These are phyloP conservation scores for Lipomyces sp. DNA, from an alignment of 805 yeast genomes.

Conservation along the genomic window DNA sequence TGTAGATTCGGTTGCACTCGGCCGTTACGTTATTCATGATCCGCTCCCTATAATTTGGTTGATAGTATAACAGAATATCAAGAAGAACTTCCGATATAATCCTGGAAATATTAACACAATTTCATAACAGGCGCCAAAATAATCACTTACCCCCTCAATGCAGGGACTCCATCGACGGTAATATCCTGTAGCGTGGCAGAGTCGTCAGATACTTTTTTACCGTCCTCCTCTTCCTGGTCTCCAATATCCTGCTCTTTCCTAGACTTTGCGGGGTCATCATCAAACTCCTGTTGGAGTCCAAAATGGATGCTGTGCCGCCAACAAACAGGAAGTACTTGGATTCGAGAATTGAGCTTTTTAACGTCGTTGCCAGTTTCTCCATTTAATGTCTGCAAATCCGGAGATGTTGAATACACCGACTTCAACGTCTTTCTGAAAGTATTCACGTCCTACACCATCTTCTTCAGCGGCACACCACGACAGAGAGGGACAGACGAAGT, in stretches of 20 bases:
- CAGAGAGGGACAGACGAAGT: neutral
- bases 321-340: slow-evolving; percentile 86
- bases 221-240: slow-evolving; percentile 48
- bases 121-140: neutral
- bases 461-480: neutral
- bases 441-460: slow-evolving; percentile 28
- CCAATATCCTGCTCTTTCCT: slow-evolving; percentile 33
- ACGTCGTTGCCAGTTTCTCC: slow-evolving; percentile 23
- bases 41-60: slow-evolving; percentile 64
- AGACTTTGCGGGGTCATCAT: slow-evolving; percentile 10
- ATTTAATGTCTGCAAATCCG: slow-evolving; percentile 36
- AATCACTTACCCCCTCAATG: slow-evolving; percentile 49
- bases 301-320: slow-evolving; percentile 73
- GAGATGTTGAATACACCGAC: slow-evolving; percentile 32
- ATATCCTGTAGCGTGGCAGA: slow-evolving; percentile 66
- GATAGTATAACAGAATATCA: slow-evolving; percentile 77
- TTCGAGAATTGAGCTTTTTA: slow-evolving; percentile 47
- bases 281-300: slow-evolving; percentile 30
- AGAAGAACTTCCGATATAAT: slow-evolving; percentile 84
- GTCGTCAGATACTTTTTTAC: slow-evolving; percentile 42
- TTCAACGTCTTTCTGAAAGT: slow-evolving; percentile 39
- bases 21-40: slow-evolving; percentile 65
- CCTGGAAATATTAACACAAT: slow-evolving; percentile 51
- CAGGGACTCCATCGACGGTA: slow-evolving; percentile 72
- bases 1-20: slow-evolving; percentile 68